These are phyloP conservation scores for Coemansia sp. DNA, from an alignment of 192 early-diverging fungal species.

Conservation along the genomic window DNA sequence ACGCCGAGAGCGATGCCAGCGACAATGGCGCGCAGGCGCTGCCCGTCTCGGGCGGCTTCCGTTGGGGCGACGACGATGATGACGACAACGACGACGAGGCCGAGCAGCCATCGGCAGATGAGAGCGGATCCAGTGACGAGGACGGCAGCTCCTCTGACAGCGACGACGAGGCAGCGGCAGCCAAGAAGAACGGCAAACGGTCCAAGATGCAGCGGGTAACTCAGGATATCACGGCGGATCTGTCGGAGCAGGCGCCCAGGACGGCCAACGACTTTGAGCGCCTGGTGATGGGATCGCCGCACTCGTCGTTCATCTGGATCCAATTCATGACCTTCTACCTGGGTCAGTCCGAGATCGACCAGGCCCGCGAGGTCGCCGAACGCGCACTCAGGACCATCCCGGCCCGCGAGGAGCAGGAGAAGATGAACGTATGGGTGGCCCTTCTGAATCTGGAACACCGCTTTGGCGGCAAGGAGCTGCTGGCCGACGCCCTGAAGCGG, in stretches of 20 bases:
- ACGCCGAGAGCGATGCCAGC: conserved; percentile 11
- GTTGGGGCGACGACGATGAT: conserved; percentile 49
- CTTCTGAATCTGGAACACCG: conserved; percentile 92
- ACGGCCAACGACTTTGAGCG: conserved; percentile 85
- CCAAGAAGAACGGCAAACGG: conserved; percentile 45
- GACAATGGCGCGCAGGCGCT: conserved; percentile 19
- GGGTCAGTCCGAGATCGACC: conserved; percentile 84
- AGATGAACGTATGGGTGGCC: conserved; percentile 97
- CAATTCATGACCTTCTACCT: conserved; percentile 99
- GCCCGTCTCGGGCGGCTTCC: conserved; percentile 41
- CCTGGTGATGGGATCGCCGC: conserved; percentile 86
- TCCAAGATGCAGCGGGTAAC: conserved; percentile 56
- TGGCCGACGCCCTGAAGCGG: conserved; percentile 80
- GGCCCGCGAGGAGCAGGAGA: conserved; percentile 90
- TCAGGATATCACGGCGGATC: conserved; percentile 63
- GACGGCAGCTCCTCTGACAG: conserved; percentile 37
- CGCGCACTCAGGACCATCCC: conserved; percentile 88
- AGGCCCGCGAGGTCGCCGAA: conserved; percentile 90
- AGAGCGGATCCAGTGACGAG: no score
- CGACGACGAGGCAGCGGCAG: conserved; percentile 39
- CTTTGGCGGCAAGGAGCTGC: conserved; percentile 77
- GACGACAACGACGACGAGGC: conserved; percentile 18
- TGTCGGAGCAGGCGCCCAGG: conserved; percentile 64
- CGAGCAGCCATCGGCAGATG: background rate
- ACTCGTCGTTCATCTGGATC: conserved; percentile 97